A percentile compares a stretch with the other conserved stretches of the same genome.
These are phyloP conservation scores for Cercophora sp. DNA, from an alignment of 495 filamentous ascomycete species.

Conservation along the genomic window DNA sequence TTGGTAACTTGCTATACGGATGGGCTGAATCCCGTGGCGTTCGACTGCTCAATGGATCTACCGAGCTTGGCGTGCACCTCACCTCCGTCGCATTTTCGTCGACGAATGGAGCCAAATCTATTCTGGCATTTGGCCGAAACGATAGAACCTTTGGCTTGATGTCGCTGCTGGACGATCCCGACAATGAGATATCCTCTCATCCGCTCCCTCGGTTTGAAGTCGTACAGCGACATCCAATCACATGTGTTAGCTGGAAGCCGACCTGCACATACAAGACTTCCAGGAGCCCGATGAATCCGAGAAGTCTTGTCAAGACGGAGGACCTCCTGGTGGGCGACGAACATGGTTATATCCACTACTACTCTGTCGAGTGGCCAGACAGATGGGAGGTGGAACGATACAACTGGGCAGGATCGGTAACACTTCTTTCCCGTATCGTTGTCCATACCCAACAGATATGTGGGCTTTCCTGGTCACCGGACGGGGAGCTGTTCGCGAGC, in stretches of 20 bases:
- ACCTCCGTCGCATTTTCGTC: constrained; percentile 90
- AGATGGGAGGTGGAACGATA: constrained; percentile 48
- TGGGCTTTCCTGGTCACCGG: constrained; percentile 80
- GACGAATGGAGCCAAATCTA: constrained; percentile 65
- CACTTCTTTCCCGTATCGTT: constrained; percentile 67
- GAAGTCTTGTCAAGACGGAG: constrained; percentile 54
- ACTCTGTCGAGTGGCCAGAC: constrained; percentile 82
- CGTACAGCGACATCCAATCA: constrained; percentile 63
- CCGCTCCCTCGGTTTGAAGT: constrained; percentile 64
- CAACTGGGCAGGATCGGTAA: constrained; percentile 75
- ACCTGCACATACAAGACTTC: constrained; percentile 40
- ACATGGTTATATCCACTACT: constrained; percentile 79
- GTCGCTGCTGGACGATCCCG: constrained; percentile 43
- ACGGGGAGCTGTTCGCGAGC: constrained; percentile 73
- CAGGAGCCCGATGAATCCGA: constrained; percentile 29
- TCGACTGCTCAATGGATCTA: constrained; percentile 40
- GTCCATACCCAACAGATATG: constrained; percentile 90
- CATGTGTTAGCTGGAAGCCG: constrained; percentile 71
- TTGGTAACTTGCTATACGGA: constrained; percentile 73
- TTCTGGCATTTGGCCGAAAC: constrained; percentile 80
- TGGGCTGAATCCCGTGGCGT: constrained; percentile 73
- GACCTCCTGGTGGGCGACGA: constrained; percentile 90
- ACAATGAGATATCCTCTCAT: constrained; percentile 1
- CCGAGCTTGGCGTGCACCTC: constrained; percentile 46
- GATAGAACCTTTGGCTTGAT: constrained; percentile 55